Conservation (phyloP, 352 stramenopile species). For the Pythium monospermum region DNA sequence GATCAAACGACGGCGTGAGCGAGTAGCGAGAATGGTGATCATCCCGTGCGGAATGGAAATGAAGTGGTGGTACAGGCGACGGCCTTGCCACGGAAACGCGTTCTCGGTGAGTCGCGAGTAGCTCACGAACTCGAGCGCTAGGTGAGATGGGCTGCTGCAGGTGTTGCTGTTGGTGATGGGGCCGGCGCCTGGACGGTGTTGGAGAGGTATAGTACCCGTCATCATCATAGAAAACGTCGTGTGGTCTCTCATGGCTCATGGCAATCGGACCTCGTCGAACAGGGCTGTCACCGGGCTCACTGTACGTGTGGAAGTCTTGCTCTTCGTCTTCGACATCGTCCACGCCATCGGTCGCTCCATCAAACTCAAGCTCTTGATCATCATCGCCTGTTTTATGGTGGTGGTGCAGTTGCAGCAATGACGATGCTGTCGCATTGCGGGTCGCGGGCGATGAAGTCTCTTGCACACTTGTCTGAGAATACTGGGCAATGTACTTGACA, state of each 20-base stretch:
- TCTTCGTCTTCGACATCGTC: constrained; percentile 13
- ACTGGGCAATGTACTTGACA: constrained; percentile 49
- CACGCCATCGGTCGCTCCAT: constrained; percentile 11
- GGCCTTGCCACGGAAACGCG: constrained; percentile 10
- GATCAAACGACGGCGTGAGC: constrained; percentile 9
- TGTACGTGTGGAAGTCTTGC: constrained; percentile 9
- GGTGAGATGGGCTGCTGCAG: constrained; percentile 37
- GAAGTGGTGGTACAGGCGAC: constrained; percentile 3
- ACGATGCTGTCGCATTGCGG: constrained; percentile 44
- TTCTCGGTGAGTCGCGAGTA: constrained; percentile 28
- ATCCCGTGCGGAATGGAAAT: constrained; percentile 37
- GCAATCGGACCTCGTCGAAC: constrained; percentile 22
- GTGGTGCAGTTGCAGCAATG: constrained; percentile 27
- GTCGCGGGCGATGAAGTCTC: constrained; percentile 16
- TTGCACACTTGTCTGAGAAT: constrained; percentile 33
- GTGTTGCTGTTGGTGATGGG: too few relatives aligned
- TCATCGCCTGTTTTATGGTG: too few relatives aligned
- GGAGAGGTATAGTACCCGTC: constrained; percentile 12
- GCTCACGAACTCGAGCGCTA: constrained; percentile 52
- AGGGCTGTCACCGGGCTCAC: constrained; percentile 23
- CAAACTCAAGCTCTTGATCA: constrained; percentile 13
- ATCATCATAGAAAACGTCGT: too few relatives aligned
- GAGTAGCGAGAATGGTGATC: constrained; percentile 15
- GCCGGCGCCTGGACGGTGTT: constrained; percentile 13
- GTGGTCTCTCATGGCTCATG: too few relatives aligned